phyloP scores from a whole-genome alignment of 116 monocot genomes.

The Trichopus zeylanicus region DNA sequence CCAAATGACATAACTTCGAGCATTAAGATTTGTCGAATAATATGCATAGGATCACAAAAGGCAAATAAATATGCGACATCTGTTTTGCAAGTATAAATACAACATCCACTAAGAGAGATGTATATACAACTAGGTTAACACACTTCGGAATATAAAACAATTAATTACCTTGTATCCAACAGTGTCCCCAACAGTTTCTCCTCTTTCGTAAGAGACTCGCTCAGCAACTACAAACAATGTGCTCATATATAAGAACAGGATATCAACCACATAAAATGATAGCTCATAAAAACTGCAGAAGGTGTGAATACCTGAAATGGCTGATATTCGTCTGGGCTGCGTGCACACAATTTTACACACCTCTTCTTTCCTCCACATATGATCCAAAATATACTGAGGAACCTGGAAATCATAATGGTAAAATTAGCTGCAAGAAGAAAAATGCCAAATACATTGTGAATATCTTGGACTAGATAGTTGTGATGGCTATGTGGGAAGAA shows the following conservation, averaged over 20 bases:
- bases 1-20: too few species aligned
- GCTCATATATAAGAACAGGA: conserved; percentile 4
- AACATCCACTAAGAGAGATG: too few species aligned
- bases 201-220: conserved; percentile 89
- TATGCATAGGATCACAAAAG: too few species aligned
- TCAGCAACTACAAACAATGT: conserved; percentile 68
- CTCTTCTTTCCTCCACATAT: conserved; percentile 79
- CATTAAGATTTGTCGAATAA: too few species aligned
- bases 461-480: background rate
- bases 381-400: conserved; percentile 90
- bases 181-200: conserved; percentile 81
- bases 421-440: background rate
- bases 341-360: conserved; percentile 89
- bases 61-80: too few species aligned
- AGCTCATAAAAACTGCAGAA: background rate
- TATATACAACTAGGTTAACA: too few species aligned
- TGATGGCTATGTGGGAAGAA: too few species aligned
- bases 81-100: too few species aligned
- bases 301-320: conserved; percentile 64
- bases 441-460: background rate
- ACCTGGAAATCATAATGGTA: conserved; percentile 40
- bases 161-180: conserved; percentile 89
- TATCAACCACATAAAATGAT: background rate
- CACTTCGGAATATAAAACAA: background rate
- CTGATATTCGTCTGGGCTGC: conserved; percentile 94